phyloP scores from a whole-genome alignment of 2,329 filamentous ascomycete species.

The Cytospora mali region DNA sequence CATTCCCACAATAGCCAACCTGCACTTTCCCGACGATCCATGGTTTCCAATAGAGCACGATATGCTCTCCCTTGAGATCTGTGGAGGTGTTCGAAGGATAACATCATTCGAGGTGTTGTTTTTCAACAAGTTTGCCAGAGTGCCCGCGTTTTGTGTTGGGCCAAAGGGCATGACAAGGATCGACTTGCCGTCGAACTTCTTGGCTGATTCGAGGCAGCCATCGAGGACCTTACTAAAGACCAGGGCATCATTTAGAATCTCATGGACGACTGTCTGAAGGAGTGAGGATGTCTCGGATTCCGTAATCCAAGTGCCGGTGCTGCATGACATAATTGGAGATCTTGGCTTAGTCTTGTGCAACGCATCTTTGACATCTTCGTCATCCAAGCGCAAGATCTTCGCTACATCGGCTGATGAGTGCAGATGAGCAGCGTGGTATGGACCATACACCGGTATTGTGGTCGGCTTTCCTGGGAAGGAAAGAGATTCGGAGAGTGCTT shows the following conservation, averaged over 20 bases:
- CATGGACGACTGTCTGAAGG: slow-evolving; percentile 47
- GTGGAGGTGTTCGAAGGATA: slow-evolving; percentile 42
- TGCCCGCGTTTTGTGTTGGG: slow-evolving; percentile 52
- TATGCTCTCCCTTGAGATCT: slow-evolving; percentile 40
- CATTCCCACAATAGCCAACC: slow-evolving; percentile 85
- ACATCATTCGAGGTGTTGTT: slow-evolving; percentile 47
- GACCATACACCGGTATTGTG: slow-evolving; percentile 57
- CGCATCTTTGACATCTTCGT: slow-evolving; percentile 42
- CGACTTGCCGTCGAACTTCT: slow-evolving; percentile 42
- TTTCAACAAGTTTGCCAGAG: slow-evolving; percentile 47
- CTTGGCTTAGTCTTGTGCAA: slow-evolving; percentile 48
- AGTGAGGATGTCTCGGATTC: slow-evolving; percentile 46
- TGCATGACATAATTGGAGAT: slow-evolving; percentile 54
- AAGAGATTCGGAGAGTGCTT: slow-evolving; percentile 44
- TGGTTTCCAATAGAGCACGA: slow-evolving; percentile 48
- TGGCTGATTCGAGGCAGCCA: slow-evolving; percentile 48
- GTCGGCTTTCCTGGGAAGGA: slow-evolving; percentile 46
- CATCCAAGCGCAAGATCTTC: slow-evolving; percentile 48
- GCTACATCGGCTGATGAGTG: slow-evolving; percentile 48
- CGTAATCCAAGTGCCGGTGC: slow-evolving; percentile 47
- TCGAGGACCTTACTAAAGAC: slow-evolving; percentile 52
- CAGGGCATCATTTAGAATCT: slow-evolving; percentile 54
- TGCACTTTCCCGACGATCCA: slow-evolving; percentile 55
- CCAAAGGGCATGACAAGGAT: slow-evolving; percentile 54
- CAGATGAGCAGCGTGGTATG: slow-evolving; percentile 60